Conservation (phyloP, 768 basidiomycete genomes). For the Tricholoma sp. region DNA sequence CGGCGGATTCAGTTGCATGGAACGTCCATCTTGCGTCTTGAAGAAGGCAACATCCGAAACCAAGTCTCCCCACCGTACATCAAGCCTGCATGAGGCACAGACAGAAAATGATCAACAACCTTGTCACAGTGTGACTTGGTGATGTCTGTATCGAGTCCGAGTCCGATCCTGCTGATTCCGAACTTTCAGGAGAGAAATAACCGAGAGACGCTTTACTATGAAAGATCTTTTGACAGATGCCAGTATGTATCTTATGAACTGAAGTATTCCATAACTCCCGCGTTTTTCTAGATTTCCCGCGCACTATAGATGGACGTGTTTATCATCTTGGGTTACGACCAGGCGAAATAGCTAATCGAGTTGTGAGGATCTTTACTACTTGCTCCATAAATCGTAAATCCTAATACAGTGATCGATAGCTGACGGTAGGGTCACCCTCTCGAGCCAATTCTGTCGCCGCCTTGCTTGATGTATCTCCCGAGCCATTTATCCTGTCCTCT, state of each 20-base stretch:
- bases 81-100: neutral
- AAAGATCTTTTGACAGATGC: slow-evolving; percentile 54
- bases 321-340: slow-evolving; percentile 74
- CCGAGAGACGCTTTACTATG: slow-evolving; percentile 2
- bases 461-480: slow-evolving; percentile 53
- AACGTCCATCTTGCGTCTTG: too few relatives aligned
- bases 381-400: neutral
- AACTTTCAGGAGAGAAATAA: too few relatives aligned
- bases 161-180: too few relatives aligned
- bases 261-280: neutral
- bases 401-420: slow-evolving; percentile 29
- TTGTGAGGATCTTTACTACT: slow-evolving; percentile 37
- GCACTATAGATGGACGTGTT: slow-evolving; percentile 65
- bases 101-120: too few relatives aligned
- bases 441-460: slow-evolving; percentile 57
- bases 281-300: slow-evolving; percentile 59
- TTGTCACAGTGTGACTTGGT: neutral
- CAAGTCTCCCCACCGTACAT: too few relatives aligned
- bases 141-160: neutral
- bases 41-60: too few relatives aligned
- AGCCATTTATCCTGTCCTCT: slow-evolving; percentile 57
- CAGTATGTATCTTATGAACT: slow-evolving; percentile 56
- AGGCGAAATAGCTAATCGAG: slow-evolving; percentile 78
- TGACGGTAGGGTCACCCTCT: slow-evolving; percentile 71
- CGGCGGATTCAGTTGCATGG: too few relatives aligned